Evolutionary conservation across 345 rosid genomes (phyloP), one percentile per base, ranked within the genome.

Genomic region (Melastoma malabathricum): DNA sequence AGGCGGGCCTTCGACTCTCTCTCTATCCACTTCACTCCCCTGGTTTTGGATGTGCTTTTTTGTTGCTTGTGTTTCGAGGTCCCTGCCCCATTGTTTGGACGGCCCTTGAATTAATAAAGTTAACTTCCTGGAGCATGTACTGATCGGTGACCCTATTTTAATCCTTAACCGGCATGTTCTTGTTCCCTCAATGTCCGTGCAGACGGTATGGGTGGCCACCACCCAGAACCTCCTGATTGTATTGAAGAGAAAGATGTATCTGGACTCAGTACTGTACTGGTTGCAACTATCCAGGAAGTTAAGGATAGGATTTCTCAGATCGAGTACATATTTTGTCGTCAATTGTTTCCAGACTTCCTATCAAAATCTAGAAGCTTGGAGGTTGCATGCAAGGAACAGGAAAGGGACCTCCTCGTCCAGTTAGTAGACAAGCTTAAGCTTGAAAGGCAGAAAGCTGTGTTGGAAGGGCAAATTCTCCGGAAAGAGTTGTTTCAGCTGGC

Each of bases 231-330:
- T 22, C 25, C 25, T 22, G 25, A 22, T 22, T 22, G 25, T 22
- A 22, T 22, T 55, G 86, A 74, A 66, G 59, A 59, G 6, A 80
- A 76, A 67, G 62, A 68, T 58, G 69, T 84, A 3, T 72, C 82
- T 10, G 80, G 80, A 48, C 86, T 80, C 45, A 87, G 95, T 62
- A 61, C 89, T 5, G 61, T 84, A 50, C 68, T 87, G 66, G 95
- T 90, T 18, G 98, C 94, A 0, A 74, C 95, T 13, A 87, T 90
- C 56, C 82, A 90, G 59, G 96, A 90, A 71, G 85, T 95, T 2
- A 90, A 84, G 60, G 98, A 84, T 45, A 65, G 81, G 58, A 82
- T 90, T 52, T 80, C 96, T 47, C 98, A 87, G 78, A 84, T 90
- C 22, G 98, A 87, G 63, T 82, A 82, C 57, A 77, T 90, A 13